Percentiles rank a stretch among this genome's conserved stretches.
phyloP scores from a whole-genome alignment of 495 filamentous ascomycete species.

The Aspergillus mulundensis region DNA sequence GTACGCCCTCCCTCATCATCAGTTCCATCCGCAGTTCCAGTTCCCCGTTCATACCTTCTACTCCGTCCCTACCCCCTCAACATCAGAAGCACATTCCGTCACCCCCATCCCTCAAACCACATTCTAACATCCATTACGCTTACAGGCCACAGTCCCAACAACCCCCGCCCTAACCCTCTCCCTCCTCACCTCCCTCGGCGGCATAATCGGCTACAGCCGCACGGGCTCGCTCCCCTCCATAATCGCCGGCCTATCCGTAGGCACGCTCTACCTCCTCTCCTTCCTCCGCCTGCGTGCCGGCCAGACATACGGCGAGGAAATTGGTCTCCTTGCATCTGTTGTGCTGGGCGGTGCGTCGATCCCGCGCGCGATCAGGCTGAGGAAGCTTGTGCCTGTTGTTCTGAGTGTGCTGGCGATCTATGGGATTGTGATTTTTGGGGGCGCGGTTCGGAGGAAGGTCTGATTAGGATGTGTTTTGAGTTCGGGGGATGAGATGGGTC shows the following conservation, averaged over 20 bases:
- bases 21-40: too few relatives aligned
- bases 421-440: constrained; percentile 66
- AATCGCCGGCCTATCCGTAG: constrained; percentile 76
- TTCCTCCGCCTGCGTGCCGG: constrained; percentile 36
- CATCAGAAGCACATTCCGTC: too few relatives aligned
- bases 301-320: constrained; percentile 68
- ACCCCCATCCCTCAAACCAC: too few relatives aligned
- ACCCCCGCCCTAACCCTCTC: constrained; percentile 68
- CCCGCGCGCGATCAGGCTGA: constrained; percentile 73
- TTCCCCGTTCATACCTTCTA: too few relatives aligned
- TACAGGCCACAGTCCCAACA: constrained; percentile 19
- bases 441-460: constrained; percentile 34
- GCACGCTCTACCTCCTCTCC: constrained; percentile 53
- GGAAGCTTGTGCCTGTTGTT: constrained; percentile 71
- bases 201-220: constrained; percentile 75
- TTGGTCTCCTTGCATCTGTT: constrained; percentile 72
- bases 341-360: constrained; percentile 78
- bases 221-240: constrained; percentile 85
- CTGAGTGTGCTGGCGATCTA: constrained; percentile 62
- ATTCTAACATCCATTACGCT: background rate
- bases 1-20: background rate
- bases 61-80: too few relatives aligned
- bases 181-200: constrained; percentile 78
- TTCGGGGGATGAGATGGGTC: background rate
- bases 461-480: constrained; percentile 1